Evolutionary conservation across 2,329 filamentous ascomycete genomes (phyloP).

Genomic region (Sphaerulina musiva): DNA sequence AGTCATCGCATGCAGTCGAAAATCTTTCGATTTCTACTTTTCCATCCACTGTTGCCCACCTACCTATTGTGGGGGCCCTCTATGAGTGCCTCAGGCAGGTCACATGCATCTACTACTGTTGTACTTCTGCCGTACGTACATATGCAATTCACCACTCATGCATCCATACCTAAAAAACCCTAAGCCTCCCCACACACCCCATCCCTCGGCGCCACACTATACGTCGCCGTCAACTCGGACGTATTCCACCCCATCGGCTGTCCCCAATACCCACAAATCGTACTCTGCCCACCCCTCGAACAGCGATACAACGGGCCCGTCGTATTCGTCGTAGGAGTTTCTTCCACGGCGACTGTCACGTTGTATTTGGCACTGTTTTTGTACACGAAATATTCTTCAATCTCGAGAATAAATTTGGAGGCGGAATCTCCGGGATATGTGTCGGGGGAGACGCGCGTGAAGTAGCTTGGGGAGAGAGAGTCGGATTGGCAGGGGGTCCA

Average conservation of each 20-base stretch:
- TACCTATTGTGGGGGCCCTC: too few relatives aligned
- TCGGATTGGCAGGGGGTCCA: conserved; percentile 6
- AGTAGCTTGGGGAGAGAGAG: neutral
- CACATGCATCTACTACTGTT: too few relatives aligned
- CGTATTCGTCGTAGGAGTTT: neutral
- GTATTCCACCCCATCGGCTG: neutral
- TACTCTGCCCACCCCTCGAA: conserved; percentile 5
- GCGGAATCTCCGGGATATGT: neutral
- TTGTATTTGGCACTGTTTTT: conserved; percentile 4
- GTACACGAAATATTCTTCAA: conserved; percentile 15
- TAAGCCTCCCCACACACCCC: neutral
- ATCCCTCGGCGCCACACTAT: neutral
- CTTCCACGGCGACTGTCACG: neutral
- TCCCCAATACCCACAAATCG: conserved; percentile 1
- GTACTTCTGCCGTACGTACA: too few relatives aligned
- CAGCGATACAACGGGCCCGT: neutral
- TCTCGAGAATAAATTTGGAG: conserved; percentile 5
- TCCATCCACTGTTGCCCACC: too few relatives aligned
- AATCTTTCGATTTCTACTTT: too few relatives aligned
- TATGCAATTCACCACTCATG: too few relatives aligned
- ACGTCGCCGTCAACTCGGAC: neutral
- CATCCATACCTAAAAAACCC: too few relatives aligned
- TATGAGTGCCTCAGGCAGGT: too few relatives aligned
- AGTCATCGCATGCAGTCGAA: too few relatives aligned
- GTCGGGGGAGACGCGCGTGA: conserved; percentile 5